Conservation (phyloP, 1,284 basidiomycete genomes). For the Phaffia rhodozyma region DNA sequence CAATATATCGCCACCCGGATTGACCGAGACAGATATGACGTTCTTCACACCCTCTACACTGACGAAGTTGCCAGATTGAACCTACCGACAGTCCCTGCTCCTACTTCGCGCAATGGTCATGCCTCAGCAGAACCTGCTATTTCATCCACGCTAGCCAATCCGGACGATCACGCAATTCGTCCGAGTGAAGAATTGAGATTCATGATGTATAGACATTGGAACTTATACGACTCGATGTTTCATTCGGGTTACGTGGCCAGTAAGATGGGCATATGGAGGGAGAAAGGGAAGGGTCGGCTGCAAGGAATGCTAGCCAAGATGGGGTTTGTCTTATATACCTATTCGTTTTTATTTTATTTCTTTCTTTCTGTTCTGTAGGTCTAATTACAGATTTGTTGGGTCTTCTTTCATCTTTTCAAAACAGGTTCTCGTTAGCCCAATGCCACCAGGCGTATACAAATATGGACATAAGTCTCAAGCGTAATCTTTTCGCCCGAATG, state of each 20-base stretch:
- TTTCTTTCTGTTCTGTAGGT: not conserved
- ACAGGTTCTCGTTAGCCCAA: conserved; percentile 78
- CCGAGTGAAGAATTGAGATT: conserved; percentile 80
- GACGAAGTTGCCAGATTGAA: conserved; percentile 87
- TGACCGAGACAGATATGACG: conserved; percentile 74
- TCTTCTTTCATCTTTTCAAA: conserved; percentile 7
- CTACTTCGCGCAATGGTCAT: conserved; percentile 36
- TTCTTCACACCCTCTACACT: conserved; percentile 59
- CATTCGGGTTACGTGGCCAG: conserved; percentile 93
- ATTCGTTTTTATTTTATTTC: not conserved
- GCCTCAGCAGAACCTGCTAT: conserved; percentile 1
- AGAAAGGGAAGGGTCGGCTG: conserved; percentile 74
- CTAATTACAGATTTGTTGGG: not conserved
- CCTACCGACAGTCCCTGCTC: conserved; percentile 40
- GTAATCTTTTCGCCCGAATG: conserved; percentile 65
- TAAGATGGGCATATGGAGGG: conserved; percentile 92
- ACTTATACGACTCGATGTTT: conserved; percentile 91
- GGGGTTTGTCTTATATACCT: conserved; percentile 54
- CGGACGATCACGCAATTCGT: conserved; percentile 66
- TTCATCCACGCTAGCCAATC: not conserved
- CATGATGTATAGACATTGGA: conserved; percentile 95
- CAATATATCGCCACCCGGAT: conserved; percentile 84
- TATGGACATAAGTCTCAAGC: conserved; percentile 92
- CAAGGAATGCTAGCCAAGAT: conserved; percentile 94
- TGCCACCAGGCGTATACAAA: conserved; percentile 87